A percentile compares a stretch with the other conserved stretches of the same genome.
Conservation (phyloP, 192 early-diverging fungal species). For the Backusella circina region DNA sequence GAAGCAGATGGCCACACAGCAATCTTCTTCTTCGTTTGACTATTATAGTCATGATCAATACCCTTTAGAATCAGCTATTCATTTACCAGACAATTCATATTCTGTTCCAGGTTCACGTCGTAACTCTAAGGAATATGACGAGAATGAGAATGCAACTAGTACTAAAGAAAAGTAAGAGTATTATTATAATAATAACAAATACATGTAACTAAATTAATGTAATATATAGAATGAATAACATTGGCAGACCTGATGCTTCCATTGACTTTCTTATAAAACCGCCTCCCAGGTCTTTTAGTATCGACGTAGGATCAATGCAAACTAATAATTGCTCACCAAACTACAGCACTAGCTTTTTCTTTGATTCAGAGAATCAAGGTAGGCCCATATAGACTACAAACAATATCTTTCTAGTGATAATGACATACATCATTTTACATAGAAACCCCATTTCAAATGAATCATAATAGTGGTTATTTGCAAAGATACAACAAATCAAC, state of each 20-base stretch:
- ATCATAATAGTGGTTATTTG: slow-evolving; percentile 1
- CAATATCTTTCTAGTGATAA: background rate
- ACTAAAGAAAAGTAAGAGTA: slow-evolving; percentile 9
- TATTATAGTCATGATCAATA: slow-evolving; percentile 3
- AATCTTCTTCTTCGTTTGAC: background rate
- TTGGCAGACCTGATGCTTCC: background rate
- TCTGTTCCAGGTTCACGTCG: slow-evolving; percentile 69
- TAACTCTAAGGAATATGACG: slow-evolving; percentile 64
- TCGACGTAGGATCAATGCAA: slow-evolving; percentile 16
- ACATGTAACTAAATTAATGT: slow-evolving; percentile 32
- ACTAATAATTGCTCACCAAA: background rate
- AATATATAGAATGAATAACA: slow-evolving; percentile 12
- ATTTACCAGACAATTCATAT: slow-evolving; percentile 23
- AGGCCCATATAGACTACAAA: background rate
- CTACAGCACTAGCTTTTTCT: background rate
- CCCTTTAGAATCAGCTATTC: background rate
- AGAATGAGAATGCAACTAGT: slow-evolving; percentile 37
- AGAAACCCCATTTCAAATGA: slow-evolving; percentile 2
- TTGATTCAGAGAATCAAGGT: background rate
- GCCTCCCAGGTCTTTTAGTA: slow-evolving; percentile 28
- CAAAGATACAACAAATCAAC: background rate
- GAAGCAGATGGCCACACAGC: slow-evolving; percentile 1
- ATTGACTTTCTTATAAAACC: slow-evolving; percentile 27
- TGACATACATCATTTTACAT: background rate
- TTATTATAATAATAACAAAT: slow-evolving; percentile 23